phyloP scores from a whole-genome alignment of 1,139 yeast species.

The Nakaseomyces uthaithaninus region DNA sequence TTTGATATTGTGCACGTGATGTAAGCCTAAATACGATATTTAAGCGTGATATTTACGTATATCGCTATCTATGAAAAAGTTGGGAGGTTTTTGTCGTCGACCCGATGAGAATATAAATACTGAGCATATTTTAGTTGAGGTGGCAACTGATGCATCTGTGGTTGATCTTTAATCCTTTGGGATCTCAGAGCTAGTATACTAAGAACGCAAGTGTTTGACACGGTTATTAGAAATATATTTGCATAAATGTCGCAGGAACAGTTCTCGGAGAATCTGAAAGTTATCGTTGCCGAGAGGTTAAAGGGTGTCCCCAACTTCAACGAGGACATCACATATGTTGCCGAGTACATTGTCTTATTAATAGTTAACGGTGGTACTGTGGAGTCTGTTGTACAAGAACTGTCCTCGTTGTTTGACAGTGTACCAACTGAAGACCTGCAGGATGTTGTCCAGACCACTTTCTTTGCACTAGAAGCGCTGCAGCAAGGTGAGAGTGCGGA shows the following conservation, averaged over 20 bases:
- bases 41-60: no score
- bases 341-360: conserved; percentile 69
- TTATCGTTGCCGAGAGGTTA: conserved; percentile 32
- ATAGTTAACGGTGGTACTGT: conserved; percentile 64
- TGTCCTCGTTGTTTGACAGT: conserved; percentile 57
- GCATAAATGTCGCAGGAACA: conserved; percentile 29
- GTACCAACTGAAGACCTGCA: conserved; percentile 41
- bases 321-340: conserved; percentile 71
- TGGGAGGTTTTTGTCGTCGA: no score
- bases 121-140: no score
- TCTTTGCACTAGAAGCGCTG: conserved; percentile 45
- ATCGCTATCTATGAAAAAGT: no score
- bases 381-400: conserved; percentile 56
- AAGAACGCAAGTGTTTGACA: not conserved
- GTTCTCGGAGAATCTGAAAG: conserved; percentile 31
- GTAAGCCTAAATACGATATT: no score
- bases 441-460: conserved; percentile 42
- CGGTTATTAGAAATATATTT: no score
- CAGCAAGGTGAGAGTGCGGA: conserved; percentile 31
- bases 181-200: not conserved
- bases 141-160: no score
- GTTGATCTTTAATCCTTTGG: not conserved
- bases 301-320: conserved; percentile 33
- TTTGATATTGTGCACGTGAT: no score
- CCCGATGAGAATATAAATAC: no score